phyloP scores from a whole-genome alignment of 495 filamentous ascomycete species.

The Evernia prunastri region DNA sequence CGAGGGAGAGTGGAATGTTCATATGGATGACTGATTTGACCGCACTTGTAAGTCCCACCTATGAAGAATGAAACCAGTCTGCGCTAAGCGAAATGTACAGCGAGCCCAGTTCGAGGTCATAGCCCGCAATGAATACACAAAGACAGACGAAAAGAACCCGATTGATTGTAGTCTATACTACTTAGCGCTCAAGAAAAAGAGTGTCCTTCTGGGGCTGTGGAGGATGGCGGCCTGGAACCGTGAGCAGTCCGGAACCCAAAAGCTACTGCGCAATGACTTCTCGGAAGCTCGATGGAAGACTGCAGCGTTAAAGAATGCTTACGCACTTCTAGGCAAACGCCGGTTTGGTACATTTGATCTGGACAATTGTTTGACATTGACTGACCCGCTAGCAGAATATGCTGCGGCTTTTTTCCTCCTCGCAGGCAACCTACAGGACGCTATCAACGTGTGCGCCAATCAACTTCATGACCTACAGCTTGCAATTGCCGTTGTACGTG shows the following conservation, averaged over 20 bases:
- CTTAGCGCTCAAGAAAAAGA: constrained; percentile 85
- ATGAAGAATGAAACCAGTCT: neutral
- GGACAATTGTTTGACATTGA: neutral
- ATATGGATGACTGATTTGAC: constrained; percentile 82
- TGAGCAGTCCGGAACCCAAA: constrained; percentile 73
- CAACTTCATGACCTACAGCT: constrained; percentile 85
- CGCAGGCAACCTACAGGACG: constrained; percentile 77
- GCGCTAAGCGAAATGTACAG: constrained; percentile 38
- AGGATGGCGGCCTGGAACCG: constrained; percentile 87
- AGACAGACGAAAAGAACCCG: constrained; percentile 79
- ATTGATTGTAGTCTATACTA: constrained; percentile 93
- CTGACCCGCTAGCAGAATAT: constrained; percentile 50
- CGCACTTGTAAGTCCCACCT: constrained; percentile 57
- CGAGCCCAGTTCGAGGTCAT: constrained; percentile 78
- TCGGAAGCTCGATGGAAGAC: constrained; percentile 79
- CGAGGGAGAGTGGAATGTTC: constrained; percentile 81
- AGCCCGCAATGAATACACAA: constrained; percentile 89
- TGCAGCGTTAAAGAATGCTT: constrained; percentile 91
- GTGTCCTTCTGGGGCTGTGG: constrained; percentile 87
- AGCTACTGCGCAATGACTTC: constrained; percentile 82
- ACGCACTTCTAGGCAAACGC: constrained; percentile 86
- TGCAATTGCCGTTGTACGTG: constrained; percentile 80
- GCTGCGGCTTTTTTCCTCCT: constrained; percentile 94
- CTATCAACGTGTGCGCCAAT: constrained; percentile 74
- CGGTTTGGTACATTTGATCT: constrained; percentile 47